Conservation (phyloP, 2,329 filamentous ascomycete species). For the Talaromyces sp. region DNA sequence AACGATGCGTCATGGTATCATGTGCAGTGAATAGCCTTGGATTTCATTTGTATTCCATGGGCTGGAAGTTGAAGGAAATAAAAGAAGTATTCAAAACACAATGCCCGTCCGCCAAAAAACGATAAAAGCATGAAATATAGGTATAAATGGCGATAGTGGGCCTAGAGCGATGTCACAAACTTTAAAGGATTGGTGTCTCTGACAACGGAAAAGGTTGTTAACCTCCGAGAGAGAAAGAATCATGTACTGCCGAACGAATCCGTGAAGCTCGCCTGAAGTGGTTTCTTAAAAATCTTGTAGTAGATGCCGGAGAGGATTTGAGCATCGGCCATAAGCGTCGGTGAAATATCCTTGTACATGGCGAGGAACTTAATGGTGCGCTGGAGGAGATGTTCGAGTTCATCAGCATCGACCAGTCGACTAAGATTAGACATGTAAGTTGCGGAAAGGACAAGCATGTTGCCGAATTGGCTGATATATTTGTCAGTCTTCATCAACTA, state of each 20-base stretch:
- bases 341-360: slow-evolving; percentile 67
- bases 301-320: slow-evolving; percentile 63
- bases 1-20: slow-evolving; percentile 10
- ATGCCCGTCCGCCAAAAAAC: neutral
- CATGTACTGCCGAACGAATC: slow-evolving; percentile 7
- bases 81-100: neutral
- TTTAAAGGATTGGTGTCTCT: neutral
- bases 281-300: slow-evolving; percentile 42
- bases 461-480: slow-evolving; percentile 80
- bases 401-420: slow-evolving; percentile 54
- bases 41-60: neutral
- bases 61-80: neutral
- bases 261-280: slow-evolving; percentile 17
- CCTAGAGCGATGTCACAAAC: neutral
- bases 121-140: neutral
- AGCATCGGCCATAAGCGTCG: slow-evolving; percentile 70
- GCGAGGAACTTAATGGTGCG: slow-evolving; percentile 75
- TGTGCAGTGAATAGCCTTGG: neutral
- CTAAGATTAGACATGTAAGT: slow-evolving; percentile 67
- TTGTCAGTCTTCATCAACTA: slow-evolving; percentile 22
- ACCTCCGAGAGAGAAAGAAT: neutral
- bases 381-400: slow-evolving; percentile 60
- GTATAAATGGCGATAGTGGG: neutral
- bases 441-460: slow-evolving; percentile 84
- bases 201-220: neutral